These are phyloP conservation scores for Fusarium sp. DNA, from an alignment of 2,329 filamentous ascomycete species.

Conservation along the genomic window DNA sequence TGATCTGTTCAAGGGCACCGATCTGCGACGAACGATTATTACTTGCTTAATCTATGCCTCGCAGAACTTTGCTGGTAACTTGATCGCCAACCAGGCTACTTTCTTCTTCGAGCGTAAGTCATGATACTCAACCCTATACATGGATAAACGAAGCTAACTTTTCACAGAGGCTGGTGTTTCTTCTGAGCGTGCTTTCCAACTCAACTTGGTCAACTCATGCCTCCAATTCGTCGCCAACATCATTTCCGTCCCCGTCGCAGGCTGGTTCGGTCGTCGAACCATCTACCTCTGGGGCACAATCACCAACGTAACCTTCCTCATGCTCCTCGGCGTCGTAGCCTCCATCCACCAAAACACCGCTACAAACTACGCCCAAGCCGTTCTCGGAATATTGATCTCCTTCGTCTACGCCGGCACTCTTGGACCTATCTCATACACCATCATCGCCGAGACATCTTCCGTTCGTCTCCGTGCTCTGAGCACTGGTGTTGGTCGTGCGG, in stretches of 20 bases:
- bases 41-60: conserved; percentile 67
- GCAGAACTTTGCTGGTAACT: conserved; percentile 69
- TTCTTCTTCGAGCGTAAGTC: conserved; percentile 64
- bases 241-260: conserved; percentile 73
- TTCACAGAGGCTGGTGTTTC: conserved; percentile 68
- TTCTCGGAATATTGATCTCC: conserved; percentile 72
- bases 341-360: conserved; percentile 58
- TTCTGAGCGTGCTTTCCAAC: conserved; percentile 65
- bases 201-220: conserved; percentile 72
- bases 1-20: conserved; percentile 66
- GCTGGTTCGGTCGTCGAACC: conserved; percentile 70
- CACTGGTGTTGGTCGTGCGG: conserved; percentile 71
- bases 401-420: conserved; percentile 71
- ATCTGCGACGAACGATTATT: conserved; percentile 65
- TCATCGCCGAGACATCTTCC: conserved; percentile 74
- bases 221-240: conserved; percentile 72
- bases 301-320: conserved; percentile 63
- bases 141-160: not conserved
- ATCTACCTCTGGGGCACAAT: conserved; percentile 72
- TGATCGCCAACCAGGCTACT: conserved; percentile 70
- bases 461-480: conserved; percentile 72
- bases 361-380: conserved; percentile 65
- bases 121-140: rapidly evolving
- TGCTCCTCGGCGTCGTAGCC: conserved; percentile 69
- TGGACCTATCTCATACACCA: conserved; percentile 72